Evolutionary conservation across 805 yeast genomes (phyloP), one percentile per base, ranked within the genome.

Genomic region (Ogataea paradorogensis): DNA sequence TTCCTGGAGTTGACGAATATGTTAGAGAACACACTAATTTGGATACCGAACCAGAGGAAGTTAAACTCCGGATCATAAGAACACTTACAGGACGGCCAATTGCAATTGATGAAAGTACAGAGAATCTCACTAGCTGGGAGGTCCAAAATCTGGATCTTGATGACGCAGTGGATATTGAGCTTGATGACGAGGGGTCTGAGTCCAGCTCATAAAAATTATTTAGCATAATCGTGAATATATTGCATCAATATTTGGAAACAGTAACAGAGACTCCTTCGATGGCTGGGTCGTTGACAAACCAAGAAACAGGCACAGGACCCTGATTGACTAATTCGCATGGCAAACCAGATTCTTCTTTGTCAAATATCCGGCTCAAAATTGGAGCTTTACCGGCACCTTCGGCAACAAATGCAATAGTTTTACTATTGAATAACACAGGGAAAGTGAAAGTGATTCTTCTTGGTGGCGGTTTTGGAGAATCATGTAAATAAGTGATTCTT

Each of bases 401-500:
- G 11, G 96, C 95, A 33, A 88, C 90, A 63, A 89, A 89, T 2
- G 86, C 82, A 52, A 89, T 77, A 18, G 64, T 50, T 15, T 56
- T 49, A 11, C 82, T 81, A 15, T 58, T 63, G 38, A 69, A 71
- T 51, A 89, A 71, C 3, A 82, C 82, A 6, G 91, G 90, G 63
- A 86, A 78, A 6, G 96, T 89, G 60, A 89, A 70, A 3, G 96
- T 86, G 64, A 89, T 84, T 70, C 97, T 80, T 70, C 90, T 80
- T 61, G 90, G 82, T 28, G 97, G 97, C 23, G 95, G 95, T 65
- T 90, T 90, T 61, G 96, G 96, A 9, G 95, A 84, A 60, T 89
- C 91, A 35, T 73, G 70, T 47, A 90, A 76, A 54, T 77, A 65
- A 8, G 90, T 78, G 42, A 89, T 81, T 29, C 63, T 61, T 45